Percentiles rank a stretch among this genome's conserved stretches.
phyloP scores from a whole-genome alignment of 257 asterid species.

The Fraxinus pennsylvanica region DNA sequence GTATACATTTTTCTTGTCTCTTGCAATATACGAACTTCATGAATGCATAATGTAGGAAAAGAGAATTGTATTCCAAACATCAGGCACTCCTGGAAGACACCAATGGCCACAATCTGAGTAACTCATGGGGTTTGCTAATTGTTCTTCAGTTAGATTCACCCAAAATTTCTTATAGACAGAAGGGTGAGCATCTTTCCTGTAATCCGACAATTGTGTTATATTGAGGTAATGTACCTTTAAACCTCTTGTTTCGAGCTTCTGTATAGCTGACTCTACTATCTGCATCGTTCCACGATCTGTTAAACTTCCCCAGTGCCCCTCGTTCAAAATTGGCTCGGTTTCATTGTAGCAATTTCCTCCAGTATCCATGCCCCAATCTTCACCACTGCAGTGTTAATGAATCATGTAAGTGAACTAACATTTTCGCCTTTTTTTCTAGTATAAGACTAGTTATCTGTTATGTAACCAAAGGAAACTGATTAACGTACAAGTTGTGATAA shows the following conservation, averaged over 20 bases:
- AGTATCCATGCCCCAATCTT: conserved; percentile 35
- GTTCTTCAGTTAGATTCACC: conserved; percentile 27
- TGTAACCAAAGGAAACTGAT: not conserved
- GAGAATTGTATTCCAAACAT: conserved; percentile 47
- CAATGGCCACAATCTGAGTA: conserved; percentile 44
- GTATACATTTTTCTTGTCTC: not conserved
- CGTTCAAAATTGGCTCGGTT: conserved; percentile 22
- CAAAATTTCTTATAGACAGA: conserved; percentile 34
- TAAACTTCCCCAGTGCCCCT: conserved; percentile 28
- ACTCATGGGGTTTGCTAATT: conserved; percentile 25
- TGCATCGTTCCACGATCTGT: conserved; percentile 29
- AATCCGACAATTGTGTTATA: conserved; percentile 41
- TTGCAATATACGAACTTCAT: not conserved
- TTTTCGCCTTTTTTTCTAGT: not conserved
- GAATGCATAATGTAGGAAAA: conserved; percentile 27
- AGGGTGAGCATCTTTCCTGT: conserved; percentile 47
- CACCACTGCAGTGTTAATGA: conserved; percentile 19
- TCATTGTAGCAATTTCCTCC: conserved; percentile 23
- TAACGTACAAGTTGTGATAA: conserved; percentile 26
- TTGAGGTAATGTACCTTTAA: conserved; percentile 32
- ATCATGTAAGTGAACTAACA: not conserved
- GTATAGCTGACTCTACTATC: conserved; percentile 28
- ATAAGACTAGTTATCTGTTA: not conserved
- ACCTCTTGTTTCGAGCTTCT: conserved; percentile 29
- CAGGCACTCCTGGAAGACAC: conserved; percentile 49